Percentiles rank a stretch among this genome's conserved stretches.
Evolutionary conservation across 768 basidiomycete genomes (phyloP).

Genomic region (Collybia nuda): DNA sequence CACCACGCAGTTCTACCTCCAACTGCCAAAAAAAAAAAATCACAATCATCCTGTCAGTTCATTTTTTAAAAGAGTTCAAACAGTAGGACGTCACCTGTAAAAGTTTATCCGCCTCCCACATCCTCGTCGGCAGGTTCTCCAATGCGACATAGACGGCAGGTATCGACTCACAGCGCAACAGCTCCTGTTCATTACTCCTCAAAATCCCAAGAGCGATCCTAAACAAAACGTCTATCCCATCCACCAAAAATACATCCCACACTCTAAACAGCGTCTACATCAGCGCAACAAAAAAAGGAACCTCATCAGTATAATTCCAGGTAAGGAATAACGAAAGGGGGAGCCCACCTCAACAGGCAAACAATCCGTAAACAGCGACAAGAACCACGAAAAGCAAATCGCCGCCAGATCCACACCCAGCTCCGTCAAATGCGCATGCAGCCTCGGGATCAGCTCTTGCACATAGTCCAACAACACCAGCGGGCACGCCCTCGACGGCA

Average conservation of each 20-base stretch:
- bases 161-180: slow-evolving; percentile 81
- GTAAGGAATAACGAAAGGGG: not conserved
- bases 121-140: slow-evolving; percentile 85
- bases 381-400: slow-evolving; percentile 98
- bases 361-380: slow-evolving; percentile 95
- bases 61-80: not conserved
- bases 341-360: slow-evolving; percentile 84
- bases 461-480: slow-evolving; percentile 88
- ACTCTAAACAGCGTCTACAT: slow-evolving; percentile 86
- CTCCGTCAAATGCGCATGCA: slow-evolving; percentile 72
- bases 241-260: slow-evolving; percentile 95
- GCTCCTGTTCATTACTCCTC: slow-evolving; percentile 78
- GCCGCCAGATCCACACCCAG: slow-evolving; percentile 90
- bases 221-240: slow-evolving; percentile 89
- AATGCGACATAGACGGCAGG: slow-evolving; percentile 88
- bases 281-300: slow-evolving; percentile 2
- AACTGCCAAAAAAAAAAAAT: slow-evolving; percentile 30
- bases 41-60: slow-evolving; percentile 2
- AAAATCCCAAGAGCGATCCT: slow-evolving; percentile 89
- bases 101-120: slow-evolving; percentile 92
- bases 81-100: slow-evolving; percentile 59
- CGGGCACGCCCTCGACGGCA: slow-evolving; percentile 93
- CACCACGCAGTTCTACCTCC: slow-evolving; percentile 55
- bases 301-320: not conserved
- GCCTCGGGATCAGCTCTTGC: slow-evolving; percentile 69